These are phyloP conservation scores for Sporormia fimetaria DNA, from an alignment of 495 filamentous ascomycete genomes.

Conservation along the genomic window DNA sequence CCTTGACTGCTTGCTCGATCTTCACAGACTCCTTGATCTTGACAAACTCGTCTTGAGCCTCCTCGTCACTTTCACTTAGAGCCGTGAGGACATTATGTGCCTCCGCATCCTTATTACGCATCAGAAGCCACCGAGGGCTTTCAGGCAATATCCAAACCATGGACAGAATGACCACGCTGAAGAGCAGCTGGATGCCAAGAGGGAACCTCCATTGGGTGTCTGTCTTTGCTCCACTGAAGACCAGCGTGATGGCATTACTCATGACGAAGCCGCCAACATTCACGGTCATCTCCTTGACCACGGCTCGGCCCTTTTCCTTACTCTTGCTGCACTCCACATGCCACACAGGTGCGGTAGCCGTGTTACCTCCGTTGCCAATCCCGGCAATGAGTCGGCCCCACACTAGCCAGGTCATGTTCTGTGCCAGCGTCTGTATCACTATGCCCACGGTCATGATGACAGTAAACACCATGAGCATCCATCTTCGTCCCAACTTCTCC, in stretches of 20 bases:
- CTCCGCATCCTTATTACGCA: slow-evolving; percentile 14
- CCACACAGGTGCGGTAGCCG: slow-evolving; percentile 40
- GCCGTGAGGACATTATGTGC: slow-evolving; percentile 6
- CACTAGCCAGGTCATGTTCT: slow-evolving; percentile 36
- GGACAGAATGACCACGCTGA: slow-evolving; percentile 1
- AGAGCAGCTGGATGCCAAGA: slow-evolving; percentile 11
- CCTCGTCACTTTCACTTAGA: slow-evolving; percentile 3
- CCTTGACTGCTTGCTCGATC: slow-evolving; percentile 14
- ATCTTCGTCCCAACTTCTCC: slow-evolving; percentile 39
- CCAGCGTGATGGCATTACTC: slow-evolving; percentile 41
- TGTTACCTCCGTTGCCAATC: slow-evolving; percentile 43
- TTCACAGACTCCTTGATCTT: slow-evolving; percentile 11
- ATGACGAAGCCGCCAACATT: slow-evolving; percentile 36
- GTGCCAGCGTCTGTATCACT: slow-evolving; percentile 36
- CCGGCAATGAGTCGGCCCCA: slow-evolving; percentile 40
- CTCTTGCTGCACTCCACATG: slow-evolving; percentile 40
- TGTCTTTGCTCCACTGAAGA: slow-evolving; percentile 2
- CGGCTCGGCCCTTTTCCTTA: slow-evolving; percentile 36
- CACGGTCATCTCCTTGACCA: slow-evolving; percentile 35
- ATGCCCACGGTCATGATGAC: slow-evolving; percentile 37
- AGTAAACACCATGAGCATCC: slow-evolving; percentile 36
- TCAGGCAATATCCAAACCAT: slow-evolving; percentile 16
- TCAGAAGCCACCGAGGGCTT: slow-evolving; percentile 22
- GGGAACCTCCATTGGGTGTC: slow-evolving; percentile 18
- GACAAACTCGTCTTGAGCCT: slow-evolving; percentile 7